A percentile compares a stretch with the other conserved stretches of the same genome.
Evolutionary conservation across 2,329 filamentous ascomycete species (phyloP).

Genomic region (Trichoderma sp.): DNA sequence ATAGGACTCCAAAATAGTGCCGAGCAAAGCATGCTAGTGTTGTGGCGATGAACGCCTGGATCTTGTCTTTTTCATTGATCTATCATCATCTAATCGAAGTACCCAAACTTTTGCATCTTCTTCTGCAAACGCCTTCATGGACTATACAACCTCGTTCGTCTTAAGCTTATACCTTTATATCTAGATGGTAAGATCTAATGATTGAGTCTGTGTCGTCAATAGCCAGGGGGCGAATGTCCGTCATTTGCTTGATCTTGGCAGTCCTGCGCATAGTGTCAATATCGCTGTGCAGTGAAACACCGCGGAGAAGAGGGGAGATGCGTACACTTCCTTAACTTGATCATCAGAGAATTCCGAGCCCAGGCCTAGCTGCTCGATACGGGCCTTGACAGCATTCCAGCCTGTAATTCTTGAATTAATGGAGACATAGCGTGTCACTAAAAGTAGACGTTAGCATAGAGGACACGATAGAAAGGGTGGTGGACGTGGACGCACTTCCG

Average conservation of each 20-base stretch:
- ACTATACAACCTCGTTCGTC: background rate
- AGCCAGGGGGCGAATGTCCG: conserved; percentile 80
- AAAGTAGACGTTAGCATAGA: background rate
- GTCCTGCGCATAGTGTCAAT: background rate
- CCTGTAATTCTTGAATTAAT: conserved; percentile 71
- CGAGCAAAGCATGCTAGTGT: too few species aligned
- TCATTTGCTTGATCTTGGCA: conserved; percentile 84
- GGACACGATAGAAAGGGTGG: background rate
- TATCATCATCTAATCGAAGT: background rate
- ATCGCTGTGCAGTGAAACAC: background rate
- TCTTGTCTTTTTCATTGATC: background rate
- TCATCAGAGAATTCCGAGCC: conserved; percentile 47
- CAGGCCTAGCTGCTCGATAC: conserved; percentile 70
- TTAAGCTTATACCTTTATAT: background rate
- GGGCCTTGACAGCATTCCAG: conserved; percentile 94
- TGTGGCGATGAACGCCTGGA: background rate
- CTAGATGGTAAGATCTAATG: background rate
- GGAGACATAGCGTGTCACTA: conserved; percentile 55
- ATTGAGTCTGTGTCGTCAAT: conserved; percentile 77
- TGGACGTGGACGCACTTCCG: background rate
- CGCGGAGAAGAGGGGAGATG: background rate
- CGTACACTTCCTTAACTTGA: conserved; percentile 36
- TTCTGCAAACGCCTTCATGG: background rate
- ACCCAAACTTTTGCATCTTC: background rate
- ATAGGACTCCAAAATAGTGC: too few species aligned